A percentile compares a stretch with the other conserved stretches of the same genome.
Evolutionary conservation across 805 yeast genomes (phyloP).

Genomic region (Zygosaccharomyces pseudorouxii): DNA sequence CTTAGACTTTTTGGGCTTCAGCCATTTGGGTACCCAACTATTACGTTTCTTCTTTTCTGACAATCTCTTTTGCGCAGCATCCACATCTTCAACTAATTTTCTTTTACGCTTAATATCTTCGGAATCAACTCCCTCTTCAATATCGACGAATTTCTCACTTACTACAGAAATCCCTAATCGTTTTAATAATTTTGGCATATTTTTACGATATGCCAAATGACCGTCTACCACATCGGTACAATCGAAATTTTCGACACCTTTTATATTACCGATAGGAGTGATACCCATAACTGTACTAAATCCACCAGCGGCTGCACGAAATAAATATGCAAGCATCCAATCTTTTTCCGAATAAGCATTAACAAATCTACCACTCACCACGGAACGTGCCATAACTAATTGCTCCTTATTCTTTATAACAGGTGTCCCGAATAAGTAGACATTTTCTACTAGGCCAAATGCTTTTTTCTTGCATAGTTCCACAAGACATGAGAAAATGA

Average conservation of each 20-base stretch:
- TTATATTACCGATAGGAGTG: slow-evolving; percentile 60
- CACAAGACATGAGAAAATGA: slow-evolving; percentile 81
- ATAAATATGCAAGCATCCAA: slow-evolving; percentile 93
- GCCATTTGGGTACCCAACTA: slow-evolving; percentile 42
- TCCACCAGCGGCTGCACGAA: slow-evolving; percentile 95
- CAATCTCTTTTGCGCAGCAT: slow-evolving; percentile 69
- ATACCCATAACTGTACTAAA: slow-evolving; percentile 87
- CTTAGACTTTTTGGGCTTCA: slow-evolving; percentile 51
- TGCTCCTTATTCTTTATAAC: slow-evolving; percentile 75
- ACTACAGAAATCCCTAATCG: slow-evolving; percentile 73
- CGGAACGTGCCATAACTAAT: slow-evolving; percentile 70
- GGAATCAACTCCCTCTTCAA: slow-evolving; percentile 86
- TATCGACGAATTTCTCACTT: slow-evolving; percentile 88
- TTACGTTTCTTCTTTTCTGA: slow-evolving; percentile 37
- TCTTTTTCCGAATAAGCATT: slow-evolving; percentile 90
- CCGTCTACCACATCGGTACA: slow-evolving; percentile 87
- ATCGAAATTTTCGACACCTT: slow-evolving; percentile 77
- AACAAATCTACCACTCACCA: slow-evolving; percentile 83
- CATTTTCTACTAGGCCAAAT: slow-evolving; percentile 84
- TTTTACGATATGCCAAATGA: slow-evolving; percentile 95
- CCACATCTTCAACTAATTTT: slow-evolving; percentile 77
- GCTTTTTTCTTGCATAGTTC: slow-evolving; percentile 85
- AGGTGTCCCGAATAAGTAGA: slow-evolving; percentile 83
- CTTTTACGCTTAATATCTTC: slow-evolving; percentile 80
- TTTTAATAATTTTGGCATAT: slow-evolving; percentile 77